Conservation (phyloP, 257 asterid species). For the Solanum verrucosum region DNA sequence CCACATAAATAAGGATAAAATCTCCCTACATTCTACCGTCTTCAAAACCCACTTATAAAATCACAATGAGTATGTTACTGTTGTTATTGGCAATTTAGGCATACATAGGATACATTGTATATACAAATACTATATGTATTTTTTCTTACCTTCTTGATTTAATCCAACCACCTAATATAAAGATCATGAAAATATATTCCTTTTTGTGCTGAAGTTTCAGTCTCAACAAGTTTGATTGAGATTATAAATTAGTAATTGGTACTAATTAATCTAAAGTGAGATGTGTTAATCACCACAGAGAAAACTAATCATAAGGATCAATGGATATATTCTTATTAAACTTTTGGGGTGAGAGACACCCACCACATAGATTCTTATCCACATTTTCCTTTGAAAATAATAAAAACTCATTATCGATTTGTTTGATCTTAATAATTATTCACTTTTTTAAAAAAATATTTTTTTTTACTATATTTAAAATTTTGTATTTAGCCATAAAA, state of each 20-base stretch:
- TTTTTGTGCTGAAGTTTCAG: background rate
- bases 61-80: background rate
- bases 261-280: background rate
- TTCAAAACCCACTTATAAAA: rapidly evolving
- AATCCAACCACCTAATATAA: background rate
- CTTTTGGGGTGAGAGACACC: background rate
- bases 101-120: background rate
- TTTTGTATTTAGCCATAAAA: background rate
- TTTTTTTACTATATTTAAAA: background rate
- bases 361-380: background rate
- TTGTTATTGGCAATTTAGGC: background rate
- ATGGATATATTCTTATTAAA: background rate
- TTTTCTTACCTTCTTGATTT: background rate
- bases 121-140: background rate
- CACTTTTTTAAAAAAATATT: background rate
- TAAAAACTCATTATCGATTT: background rate
- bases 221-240: background rate
- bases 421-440: no score
- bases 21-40: rapidly evolving
- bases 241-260: background rate
- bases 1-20: rapidly evolving
- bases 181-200: background rate
- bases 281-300: background rate
- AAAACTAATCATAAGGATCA: background rate
- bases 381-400: background rate